phyloP scores from a whole-genome alignment of 2,329 filamentous ascomycete species.

The Didymella segeticola region DNA sequence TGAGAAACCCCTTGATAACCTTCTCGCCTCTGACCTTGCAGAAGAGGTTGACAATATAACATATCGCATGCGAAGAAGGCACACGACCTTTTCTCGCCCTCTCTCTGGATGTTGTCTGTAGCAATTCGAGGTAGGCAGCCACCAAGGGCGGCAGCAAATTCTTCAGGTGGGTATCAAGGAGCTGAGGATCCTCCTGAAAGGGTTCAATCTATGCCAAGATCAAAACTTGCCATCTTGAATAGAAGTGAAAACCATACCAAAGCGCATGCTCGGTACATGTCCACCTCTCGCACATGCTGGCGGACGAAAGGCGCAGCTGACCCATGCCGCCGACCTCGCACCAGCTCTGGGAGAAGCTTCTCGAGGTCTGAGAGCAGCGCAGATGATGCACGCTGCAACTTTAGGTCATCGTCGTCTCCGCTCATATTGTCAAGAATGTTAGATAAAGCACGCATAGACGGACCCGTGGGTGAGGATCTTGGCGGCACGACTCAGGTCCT shows the following conservation, averaged over 20 bases:
- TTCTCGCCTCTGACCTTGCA: slow-evolving; percentile 96
- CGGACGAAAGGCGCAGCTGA: slow-evolving; percentile 39
- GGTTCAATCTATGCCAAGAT: slow-evolving; percentile 67
- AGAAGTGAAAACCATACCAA: slow-evolving; percentile 29
- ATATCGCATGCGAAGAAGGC: slow-evolving; percentile 65
- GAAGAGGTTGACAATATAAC: slow-evolving; percentile 82
- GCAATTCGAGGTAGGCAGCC: slow-evolving; percentile 74
- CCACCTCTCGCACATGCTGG: slow-evolving; percentile 46
- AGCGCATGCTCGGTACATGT: slow-evolving; percentile 50
- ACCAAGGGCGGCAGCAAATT: slow-evolving; percentile 76
- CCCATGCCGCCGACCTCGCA: slow-evolving; percentile 45
- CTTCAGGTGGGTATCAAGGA: slow-evolving; percentile 84
- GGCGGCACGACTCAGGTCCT: slow-evolving; percentile 35
- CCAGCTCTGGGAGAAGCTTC: slow-evolving; percentile 42
- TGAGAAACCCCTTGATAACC: slow-evolving; percentile 87
- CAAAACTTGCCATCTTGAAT: neutral
- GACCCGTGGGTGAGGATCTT: slow-evolving; percentile 13
- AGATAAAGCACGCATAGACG: slow-evolving; percentile 3
- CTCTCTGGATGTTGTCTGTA: slow-evolving; percentile 51
- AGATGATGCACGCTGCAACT: slow-evolving; percentile 53
- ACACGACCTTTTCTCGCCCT: slow-evolving; percentile 31
- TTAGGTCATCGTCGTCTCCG: slow-evolving; percentile 56
- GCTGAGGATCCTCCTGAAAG: slow-evolving; percentile 94
- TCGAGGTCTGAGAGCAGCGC: slow-evolving; percentile 40
- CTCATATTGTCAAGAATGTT: slow-evolving; percentile 38